Percentiles rank a stretch among this genome's conserved stretches.
These are phyloP conservation scores for Paecilomyces dactylethromorphus DNA, from an alignment of 2,329 filamentous ascomycete species.

Conservation along the genomic window DNA sequence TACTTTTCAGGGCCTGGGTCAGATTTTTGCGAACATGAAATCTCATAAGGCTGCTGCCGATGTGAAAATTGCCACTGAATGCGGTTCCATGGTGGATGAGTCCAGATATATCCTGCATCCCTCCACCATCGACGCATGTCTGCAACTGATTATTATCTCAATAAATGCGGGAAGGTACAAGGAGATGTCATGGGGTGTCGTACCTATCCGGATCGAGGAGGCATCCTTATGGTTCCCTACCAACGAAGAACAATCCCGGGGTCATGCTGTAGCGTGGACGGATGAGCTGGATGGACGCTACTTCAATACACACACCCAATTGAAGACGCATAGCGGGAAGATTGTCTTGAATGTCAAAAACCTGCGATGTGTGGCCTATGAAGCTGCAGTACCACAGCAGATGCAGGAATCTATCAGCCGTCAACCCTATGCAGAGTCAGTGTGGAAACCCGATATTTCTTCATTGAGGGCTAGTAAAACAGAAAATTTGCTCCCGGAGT, in stretches of 20 bases:
- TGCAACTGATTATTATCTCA: slow-evolving; percentile 14
- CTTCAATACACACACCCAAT: slow-evolving; percentile 5
- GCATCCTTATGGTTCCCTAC: slow-evolving; percentile 6
- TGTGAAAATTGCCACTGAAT: too few relatives aligned
- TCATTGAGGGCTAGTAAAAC: slow-evolving; percentile 1
- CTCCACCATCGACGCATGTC: slow-evolving; percentile 9
- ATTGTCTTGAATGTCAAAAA: slow-evolving; percentile 9
- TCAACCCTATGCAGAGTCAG: slow-evolving; percentile 7
- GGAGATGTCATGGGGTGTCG: slow-evolving; percentile 8
- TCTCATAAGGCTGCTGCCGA: not conserved
- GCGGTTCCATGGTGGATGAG: slow-evolving; percentile 2
- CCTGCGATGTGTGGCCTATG: slow-evolving; percentile 9
- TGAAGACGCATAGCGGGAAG: slow-evolving; percentile 3
- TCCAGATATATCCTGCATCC: slow-evolving; percentile 2
- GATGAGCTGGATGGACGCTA: slow-evolving; percentile 2
- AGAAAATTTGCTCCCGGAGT: too few relatives aligned
- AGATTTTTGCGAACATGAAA: not conserved
- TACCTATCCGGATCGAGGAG: slow-evolving; percentile 11
- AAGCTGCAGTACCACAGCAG: slow-evolving; percentile 9
- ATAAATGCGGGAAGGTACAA: slow-evolving; percentile 8
- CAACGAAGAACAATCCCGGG: not conserved
- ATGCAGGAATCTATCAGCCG: not conserved
- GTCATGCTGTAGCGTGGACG: slow-evolving; percentile 6
- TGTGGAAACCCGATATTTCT: slow-evolving; percentile 11
- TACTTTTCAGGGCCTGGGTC: slow-evolving; percentile 3